These are phyloP conservation scores for Saksenaea oblongispora DNA, from an alignment of 371 early-diverging fungal species.

Conservation along the genomic window DNA sequence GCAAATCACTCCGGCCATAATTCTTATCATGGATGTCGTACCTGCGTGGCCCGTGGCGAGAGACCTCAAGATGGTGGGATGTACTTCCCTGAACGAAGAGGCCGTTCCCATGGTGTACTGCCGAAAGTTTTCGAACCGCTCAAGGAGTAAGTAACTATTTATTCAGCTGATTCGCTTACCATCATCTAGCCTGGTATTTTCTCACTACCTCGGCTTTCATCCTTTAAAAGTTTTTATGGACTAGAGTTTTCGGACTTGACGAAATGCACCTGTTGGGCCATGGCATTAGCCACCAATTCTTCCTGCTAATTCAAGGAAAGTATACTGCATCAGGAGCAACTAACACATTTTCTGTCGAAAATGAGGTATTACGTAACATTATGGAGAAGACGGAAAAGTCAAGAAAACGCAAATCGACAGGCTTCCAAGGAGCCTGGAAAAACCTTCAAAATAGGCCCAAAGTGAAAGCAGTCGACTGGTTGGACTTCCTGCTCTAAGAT, in stretches of 20 bases:
- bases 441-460: background rate
- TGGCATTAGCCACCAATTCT: background rate
- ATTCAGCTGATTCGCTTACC: background rate
- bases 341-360: background rate
- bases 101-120: constrained; percentile 61
- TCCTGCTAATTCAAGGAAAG: background rate
- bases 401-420: background rate
- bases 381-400: background rate
- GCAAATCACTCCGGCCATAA: constrained; percentile 1
- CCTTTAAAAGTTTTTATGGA: constrained; percentile 1
- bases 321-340: background rate
- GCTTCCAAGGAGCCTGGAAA: background rate
- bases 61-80: background rate
- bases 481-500: background rate
- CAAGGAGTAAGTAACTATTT: background rate
- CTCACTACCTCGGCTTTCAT: background rate
- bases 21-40: background rate
- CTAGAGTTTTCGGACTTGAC: constrained; percentile 8
- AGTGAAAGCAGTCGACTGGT: background rate
- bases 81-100: background rate
- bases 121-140: constrained; percentile 83
- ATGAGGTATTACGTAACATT: background rate
- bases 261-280: constrained; percentile 11
- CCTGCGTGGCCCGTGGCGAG: constrained; percentile 1
- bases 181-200: background rate